These are phyloP conservation scores for Calycina marina DNA, from an alignment of 2,329 filamentous ascomycete species.

Conservation along the genomic window DNA sequence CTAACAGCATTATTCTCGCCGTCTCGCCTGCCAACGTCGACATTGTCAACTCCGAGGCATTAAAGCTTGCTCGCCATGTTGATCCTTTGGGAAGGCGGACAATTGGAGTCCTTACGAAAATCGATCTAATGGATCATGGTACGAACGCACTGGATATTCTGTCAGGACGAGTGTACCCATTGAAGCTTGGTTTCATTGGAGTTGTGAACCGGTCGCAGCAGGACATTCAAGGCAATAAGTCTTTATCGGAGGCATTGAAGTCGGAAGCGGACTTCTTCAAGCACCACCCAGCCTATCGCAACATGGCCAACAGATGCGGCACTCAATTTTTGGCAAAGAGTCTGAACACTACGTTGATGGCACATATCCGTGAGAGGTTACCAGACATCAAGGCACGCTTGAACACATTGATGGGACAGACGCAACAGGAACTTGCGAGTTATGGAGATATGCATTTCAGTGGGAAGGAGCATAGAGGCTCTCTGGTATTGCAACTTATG, in stretches of 20 bases:
- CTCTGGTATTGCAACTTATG: conserved; percentile 92
- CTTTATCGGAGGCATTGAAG: conserved; percentile 81
- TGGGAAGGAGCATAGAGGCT: conserved; percentile 90
- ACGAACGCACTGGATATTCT: conserved; percentile 96
- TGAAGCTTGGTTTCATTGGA: conserved; percentile 95
- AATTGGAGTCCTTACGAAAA: conserved; percentile 91
- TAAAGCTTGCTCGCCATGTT: conserved; percentile 94
- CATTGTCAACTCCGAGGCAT: conserved; percentile 91
- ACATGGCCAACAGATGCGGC: conserved; percentile 85
- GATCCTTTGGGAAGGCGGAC: conserved; percentile 88
- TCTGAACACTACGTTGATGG: conserved; percentile 88
- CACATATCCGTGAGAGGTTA: conserved; percentile 85
- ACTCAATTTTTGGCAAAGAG: conserved; percentile 92
- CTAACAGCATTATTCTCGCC: conserved; percentile 93
- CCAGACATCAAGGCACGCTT: conserved; percentile 96
- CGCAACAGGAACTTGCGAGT: conserved; percentile 92
- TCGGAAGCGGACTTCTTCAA: conserved; percentile 91
- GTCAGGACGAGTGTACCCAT: conserved; percentile 88
- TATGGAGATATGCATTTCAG: conserved; percentile 97
- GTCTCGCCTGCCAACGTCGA: conserved; percentile 97
- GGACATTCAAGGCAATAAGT: conserved; percentile 91
- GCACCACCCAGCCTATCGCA: conserved; percentile 92
- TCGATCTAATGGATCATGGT: conserved; percentile 97
- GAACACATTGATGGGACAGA: conserved; percentile 99
- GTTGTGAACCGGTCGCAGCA: conserved; percentile 97